These are phyloP conservation scores for Linderina pennispora DNA, from an alignment of 192 early-diverging fungal species.

Conservation along the genomic window DNA sequence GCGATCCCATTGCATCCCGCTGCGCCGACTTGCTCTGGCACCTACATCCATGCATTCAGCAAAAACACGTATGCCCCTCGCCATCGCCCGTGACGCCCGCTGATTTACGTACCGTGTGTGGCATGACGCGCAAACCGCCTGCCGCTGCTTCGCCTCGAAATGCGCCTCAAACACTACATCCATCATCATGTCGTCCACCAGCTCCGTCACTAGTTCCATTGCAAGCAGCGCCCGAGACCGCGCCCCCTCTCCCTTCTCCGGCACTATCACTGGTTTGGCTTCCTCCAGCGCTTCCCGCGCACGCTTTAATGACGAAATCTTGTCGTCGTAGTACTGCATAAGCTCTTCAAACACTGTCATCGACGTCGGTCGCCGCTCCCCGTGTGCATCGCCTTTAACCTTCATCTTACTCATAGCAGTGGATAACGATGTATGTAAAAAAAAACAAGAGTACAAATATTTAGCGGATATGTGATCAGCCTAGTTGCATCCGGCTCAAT, in stretches of 20 bases:
- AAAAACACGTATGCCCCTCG: no score
- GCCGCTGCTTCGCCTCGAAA: constrained; percentile 54
- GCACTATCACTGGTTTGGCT: constrained; percentile 14
- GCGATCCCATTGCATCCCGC: constrained; percentile 10
- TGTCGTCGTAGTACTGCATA: constrained; percentile 31
- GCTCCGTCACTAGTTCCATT: constrained; percentile 43
- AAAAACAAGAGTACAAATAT: no score
- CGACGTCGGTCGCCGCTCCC: constrained; percentile 5
- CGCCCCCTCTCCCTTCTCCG: constrained; percentile 2
- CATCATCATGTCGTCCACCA: constrained; percentile 67
- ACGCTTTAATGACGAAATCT: constrained; percentile 21
- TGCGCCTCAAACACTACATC: constrained; percentile 71
- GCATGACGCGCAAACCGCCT: constrained; percentile 64
- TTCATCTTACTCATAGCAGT: constrained; percentile 1
- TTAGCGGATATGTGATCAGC: no score
- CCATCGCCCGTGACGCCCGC: no score
- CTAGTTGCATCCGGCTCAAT: no score
- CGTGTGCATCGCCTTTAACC: constrained; percentile 5
- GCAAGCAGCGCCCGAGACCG: constrained; percentile 30
- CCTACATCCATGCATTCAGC: no score
- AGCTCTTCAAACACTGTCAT: constrained; percentile 40
- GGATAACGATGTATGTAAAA: no score
- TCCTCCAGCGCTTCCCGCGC: constrained; percentile 31
- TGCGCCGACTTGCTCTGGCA: constrained; percentile 46
- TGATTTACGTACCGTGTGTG: constrained; percentile 59